A percentile compares a stretch with the other conserved stretches of the same genome.
phyloP scores from a whole-genome alignment of 225 moss, liverwort and hornwort species.

The Pleurozium schreberi region DNA sequence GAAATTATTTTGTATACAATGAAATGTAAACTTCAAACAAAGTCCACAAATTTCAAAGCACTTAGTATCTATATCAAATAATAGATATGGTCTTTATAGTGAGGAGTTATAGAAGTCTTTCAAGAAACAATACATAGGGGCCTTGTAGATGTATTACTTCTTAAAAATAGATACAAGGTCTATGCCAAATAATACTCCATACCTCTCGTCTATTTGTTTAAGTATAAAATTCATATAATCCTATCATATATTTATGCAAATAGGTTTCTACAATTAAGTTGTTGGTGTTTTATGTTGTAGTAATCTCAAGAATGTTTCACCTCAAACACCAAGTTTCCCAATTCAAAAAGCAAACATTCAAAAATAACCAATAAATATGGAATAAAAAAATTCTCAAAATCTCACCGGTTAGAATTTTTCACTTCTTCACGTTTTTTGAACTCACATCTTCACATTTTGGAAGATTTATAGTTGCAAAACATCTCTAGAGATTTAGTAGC shows the following conservation, averaged over 20 bases:
- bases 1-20: neutral
- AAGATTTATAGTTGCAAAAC: neutral
- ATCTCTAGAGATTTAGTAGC: neutral
- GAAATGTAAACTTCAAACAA: neutral
- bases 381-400: neutral
- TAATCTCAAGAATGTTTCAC: neutral
- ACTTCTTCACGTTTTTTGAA: too few relatives aligned
- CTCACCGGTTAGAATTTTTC: too few relatives aligned
- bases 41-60: neutral
- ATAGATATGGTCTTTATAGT: too few relatives aligned
- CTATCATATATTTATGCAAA: neutral
- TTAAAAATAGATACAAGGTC: neutral
- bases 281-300: too few relatives aligned
- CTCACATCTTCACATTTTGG: neutral
- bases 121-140: accelerated
- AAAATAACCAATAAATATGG: neutral
- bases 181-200: neutral
- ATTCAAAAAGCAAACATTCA: neutral
- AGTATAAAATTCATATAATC: neutral
- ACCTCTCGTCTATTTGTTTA: too few relatives aligned
- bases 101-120: neutral
- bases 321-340: neutral
- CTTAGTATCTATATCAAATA: accelerated
- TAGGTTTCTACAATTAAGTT: too few relatives aligned
- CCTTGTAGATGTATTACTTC: accelerated